Percentiles rank a stretch among this genome's conserved stretches.
These are phyloP conservation scores for Fraxinus baroniana DNA, from an alignment of 305 asterid genomes.

Conservation along the genomic window DNA sequence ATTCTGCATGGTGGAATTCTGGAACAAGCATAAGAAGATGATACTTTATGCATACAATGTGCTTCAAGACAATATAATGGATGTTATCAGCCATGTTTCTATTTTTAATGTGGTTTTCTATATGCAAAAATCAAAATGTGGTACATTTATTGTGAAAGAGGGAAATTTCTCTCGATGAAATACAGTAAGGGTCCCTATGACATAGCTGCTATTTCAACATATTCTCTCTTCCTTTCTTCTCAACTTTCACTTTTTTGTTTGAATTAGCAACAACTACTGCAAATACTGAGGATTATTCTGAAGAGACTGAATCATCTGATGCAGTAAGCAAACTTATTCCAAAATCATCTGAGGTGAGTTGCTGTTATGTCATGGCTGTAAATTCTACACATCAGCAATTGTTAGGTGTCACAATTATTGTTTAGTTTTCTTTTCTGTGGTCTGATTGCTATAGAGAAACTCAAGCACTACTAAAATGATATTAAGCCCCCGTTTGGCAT, in stretches of 20 bases:
- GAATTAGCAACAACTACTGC: constrained; percentile 28
- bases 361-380: constrained; percentile 1
- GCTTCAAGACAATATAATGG: background rate
- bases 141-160: background rate
- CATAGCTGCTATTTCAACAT: background rate
- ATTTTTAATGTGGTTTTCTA: background rate
- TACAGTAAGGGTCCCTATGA: background rate
- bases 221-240: constrained; percentile 2
- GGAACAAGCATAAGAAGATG: background rate
- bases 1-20: background rate
- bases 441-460: background rate
- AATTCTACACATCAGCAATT: background rate
- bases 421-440: background rate
- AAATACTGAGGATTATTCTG: constrained; percentile 36
- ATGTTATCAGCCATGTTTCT: background rate
- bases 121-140: background rate
- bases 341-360: constrained; percentile 56
- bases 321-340: constrained; percentile 50
- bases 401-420: background rate
- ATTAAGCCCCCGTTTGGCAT: no score
- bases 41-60: background rate
- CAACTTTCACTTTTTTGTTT: constrained; percentile 5
- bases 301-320: constrained; percentile 34
- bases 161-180: background rate
- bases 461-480: background rate